Evolutionary conservation across 2,329 filamentous ascomycete species (phyloP).

Genomic region (Fusarium sp.): DNA sequence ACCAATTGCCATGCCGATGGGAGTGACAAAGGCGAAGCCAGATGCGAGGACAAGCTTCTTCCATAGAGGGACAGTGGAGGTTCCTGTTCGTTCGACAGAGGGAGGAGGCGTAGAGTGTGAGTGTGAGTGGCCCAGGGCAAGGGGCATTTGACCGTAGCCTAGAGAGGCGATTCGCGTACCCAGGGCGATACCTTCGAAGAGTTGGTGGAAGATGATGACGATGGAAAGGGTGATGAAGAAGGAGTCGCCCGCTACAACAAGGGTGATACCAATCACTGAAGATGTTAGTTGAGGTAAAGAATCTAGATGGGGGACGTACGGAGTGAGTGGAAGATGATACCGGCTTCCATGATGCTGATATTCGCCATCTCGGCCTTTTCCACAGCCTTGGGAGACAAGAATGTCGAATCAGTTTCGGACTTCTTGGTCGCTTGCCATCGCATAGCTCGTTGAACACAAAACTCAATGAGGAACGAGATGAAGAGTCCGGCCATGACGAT

Average conservation of each 20-base stretch:
- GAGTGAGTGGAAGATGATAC: slow-evolving; percentile 80
- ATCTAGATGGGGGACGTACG: slow-evolving; percentile 53
- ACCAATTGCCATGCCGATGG: slow-evolving; percentile 83
- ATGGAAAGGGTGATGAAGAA: slow-evolving; percentile 67
- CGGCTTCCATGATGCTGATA: slow-evolving; percentile 74
- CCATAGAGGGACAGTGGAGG: slow-evolving; percentile 49
- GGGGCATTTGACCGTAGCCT: slow-evolving; percentile 45
- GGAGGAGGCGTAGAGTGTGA: slow-evolving; percentile 32
- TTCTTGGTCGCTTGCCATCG: slow-evolving; percentile 47
- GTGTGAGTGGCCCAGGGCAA: slow-evolving; percentile 32
- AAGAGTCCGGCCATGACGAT: slow-evolving; percentile 81
- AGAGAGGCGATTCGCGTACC: slow-evolving; percentile 76
- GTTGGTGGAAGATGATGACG: slow-evolving; percentile 81
- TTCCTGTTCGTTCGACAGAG: slow-evolving; percentile 28
- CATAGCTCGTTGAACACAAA: slow-evolving; percentile 69
- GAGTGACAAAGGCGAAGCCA: slow-evolving; percentile 77
- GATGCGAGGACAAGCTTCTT: slow-evolving; percentile 70
- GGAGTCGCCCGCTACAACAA: slow-evolving; percentile 67
- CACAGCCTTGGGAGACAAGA: slow-evolving; percentile 39
- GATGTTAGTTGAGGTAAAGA: background rate
- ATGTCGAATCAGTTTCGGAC: slow-evolving; percentile 10
- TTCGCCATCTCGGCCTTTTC: slow-evolving; percentile 43
- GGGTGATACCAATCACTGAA: slow-evolving; percentile 70
- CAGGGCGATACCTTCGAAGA: slow-evolving; percentile 81
- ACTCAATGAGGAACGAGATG: slow-evolving; percentile 78